Percentiles rank a stretch among this genome's conserved stretches.
Conservation (phyloP, 495 filamentous ascomycete species). For the Pseudevernia furfuracea region DNA sequence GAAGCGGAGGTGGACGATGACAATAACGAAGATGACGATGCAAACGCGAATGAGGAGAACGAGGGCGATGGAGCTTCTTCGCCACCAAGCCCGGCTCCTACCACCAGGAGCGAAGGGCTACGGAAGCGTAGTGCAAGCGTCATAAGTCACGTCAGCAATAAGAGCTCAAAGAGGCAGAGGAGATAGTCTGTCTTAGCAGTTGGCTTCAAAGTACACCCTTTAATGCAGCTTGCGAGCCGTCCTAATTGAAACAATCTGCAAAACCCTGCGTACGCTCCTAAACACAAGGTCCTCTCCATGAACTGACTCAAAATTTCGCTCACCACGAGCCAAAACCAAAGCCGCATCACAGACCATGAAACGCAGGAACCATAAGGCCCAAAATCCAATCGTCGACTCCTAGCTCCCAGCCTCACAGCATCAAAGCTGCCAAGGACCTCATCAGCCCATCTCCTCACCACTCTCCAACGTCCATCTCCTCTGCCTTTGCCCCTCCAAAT, state of each 20-base stretch:
- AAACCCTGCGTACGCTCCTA: not conserved
- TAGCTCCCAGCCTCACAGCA: not conserved
- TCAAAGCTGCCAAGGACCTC: not conserved
- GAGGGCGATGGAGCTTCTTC: constrained; percentile 14
- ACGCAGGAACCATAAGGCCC: not conserved
- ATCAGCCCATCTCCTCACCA: not conserved
- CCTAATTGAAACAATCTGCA: not conserved
- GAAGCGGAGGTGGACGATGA: constrained; percentile 13
- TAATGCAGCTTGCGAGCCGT: not conserved
- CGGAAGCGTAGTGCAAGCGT: constrained; percentile 30
- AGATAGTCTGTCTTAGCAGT: constrained; percentile 7
- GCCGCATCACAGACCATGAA: not conserved
- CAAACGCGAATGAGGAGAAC: constrained; percentile 13
- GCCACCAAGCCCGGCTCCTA: constrained; percentile 5
- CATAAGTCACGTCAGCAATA: constrained; percentile 26
- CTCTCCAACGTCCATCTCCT: not conserved
- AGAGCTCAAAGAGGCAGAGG: constrained; percentile 25
- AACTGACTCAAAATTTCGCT: not conserved
- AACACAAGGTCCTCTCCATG: not conserved
- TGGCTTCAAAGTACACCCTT: not conserved
- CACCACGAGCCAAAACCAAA: not conserved
- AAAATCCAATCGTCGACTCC: not conserved
- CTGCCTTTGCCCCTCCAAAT: not conserved
- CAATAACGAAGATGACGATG: constrained; percentile 10
- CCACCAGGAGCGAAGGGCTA: constrained; percentile 6